A percentile compares a stretch with the other conserved stretches of the same genome.
Conservation (phyloP, 257 asterid species). For the Jaltomata sinuosa region DNA sequence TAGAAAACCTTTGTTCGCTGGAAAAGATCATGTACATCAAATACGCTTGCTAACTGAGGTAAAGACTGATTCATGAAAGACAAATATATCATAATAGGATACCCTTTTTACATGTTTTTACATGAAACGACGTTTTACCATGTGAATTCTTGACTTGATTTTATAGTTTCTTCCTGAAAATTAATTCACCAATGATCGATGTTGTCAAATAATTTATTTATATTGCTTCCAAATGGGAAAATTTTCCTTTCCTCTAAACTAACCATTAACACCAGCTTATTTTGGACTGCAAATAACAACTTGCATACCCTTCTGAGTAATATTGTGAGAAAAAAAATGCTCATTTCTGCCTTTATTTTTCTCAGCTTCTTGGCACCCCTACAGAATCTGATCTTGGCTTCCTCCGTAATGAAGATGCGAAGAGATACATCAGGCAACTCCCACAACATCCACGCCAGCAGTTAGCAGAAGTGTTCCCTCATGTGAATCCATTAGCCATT, state of each 20-base stretch:
- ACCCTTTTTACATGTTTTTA: neutral
- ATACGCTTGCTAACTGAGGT: slow-evolving; percentile 80
- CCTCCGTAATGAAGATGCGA: slow-evolving; percentile 72
- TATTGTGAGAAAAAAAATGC: neutral
- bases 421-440: slow-evolving; percentile 73
- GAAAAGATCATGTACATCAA: slow-evolving; percentile 98
- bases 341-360: neutral
- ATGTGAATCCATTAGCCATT: slow-evolving; percentile 74
- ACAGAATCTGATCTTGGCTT: slow-evolving; percentile 67
- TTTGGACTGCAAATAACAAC: neutral
- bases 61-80: slow-evolving; percentile 10
- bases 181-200: neutral
- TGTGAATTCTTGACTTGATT: neutral
- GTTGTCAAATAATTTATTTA: neutral
- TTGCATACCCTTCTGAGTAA: neutral
- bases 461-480: slow-evolving; percentile 61
- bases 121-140: neutral
- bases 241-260: neutral
- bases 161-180: neutral
- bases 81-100: neutral
- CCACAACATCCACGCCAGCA: slow-evolving; percentile 75
- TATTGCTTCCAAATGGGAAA: neutral
- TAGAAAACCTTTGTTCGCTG: slow-evolving; percentile 78
- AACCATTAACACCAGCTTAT: neutral
- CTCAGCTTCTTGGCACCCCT: slow-evolving; percentile 91